Base-by-base conservation (phyloP, 1,139 yeast species). In the Geotrichum histeridarum region DNA sequence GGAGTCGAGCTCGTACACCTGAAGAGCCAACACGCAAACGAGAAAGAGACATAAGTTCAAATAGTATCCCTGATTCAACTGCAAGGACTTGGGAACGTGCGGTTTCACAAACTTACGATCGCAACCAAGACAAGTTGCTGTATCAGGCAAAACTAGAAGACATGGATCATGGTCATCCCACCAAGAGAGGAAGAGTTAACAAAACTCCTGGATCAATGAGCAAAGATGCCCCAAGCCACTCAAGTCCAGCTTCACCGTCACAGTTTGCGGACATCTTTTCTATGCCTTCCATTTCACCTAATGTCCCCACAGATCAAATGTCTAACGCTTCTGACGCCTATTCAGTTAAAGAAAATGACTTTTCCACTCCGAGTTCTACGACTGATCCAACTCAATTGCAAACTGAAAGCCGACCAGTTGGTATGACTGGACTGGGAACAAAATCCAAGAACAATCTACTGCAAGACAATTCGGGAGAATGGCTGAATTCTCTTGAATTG, bases 401-500 rank as follows among this genome's bases (percentile, higher is more conserved):
- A 11, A 37, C n/a, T 17, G 15, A 37, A 14, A n/a, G 17, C 8
- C 15, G 18, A n/a, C 39, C 39, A 11, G 39, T n/a, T 6, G 39
- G 39, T n/a, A 37, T 37, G 9, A 37, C 39, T 11, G 39, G 39
- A n/a, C 39, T 39, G 30, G 53, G 50, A 7, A 38, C 42, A 22
- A 53, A 41, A 11, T 35, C 53, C 4, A 42, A 35, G 18, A 50
- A 46, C 37, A 50, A 43, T n/a, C 31, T 56, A 47, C 33, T 56
- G 17, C 46, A 42, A 15, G 56, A 53, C 36, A 50, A 42, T 4
- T 53, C 55, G 39, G 58, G 53, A 8, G 58, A 56, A 33, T 56
- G 58, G 58, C 42, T 56, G 2, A 56, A 53, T 36, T 50, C 54
- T 2, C 43, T 56, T 5, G 58, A 56, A 32, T 37, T 47, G 27